Evolutionary conservation across 1,139 yeast species (phyloP).

Genomic region (Candida albicans): DNA sequence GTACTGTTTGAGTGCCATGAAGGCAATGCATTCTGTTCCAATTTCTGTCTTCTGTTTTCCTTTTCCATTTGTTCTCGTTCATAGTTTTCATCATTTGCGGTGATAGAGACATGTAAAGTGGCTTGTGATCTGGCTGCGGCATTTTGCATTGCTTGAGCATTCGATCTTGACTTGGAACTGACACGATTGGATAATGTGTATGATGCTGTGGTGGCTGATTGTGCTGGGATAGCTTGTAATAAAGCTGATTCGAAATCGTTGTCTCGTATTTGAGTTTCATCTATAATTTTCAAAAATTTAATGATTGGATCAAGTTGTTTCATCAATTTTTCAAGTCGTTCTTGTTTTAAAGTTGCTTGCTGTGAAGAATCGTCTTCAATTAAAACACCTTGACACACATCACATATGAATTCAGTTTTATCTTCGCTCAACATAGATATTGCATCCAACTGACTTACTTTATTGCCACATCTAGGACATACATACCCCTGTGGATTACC

Average conservation of each 20-base stretch:
- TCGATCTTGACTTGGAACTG: slow-evolving; percentile 29
- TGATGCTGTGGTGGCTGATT: slow-evolving; percentile 62
- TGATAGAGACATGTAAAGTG: slow-evolving; percentile 85
- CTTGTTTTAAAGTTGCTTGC: slow-evolving; percentile 81
- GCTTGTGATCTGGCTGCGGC: slow-evolving; percentile 57
- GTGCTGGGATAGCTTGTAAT: slow-evolving; percentile 81
- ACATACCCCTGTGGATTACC: slow-evolving; percentile 93
- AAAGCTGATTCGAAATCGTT: slow-evolving; percentile 82
- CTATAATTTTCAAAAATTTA: slow-evolving; percentile 78
- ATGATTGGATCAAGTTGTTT: slow-evolving; percentile 87
- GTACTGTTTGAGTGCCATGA: slow-evolving; percentile 95
- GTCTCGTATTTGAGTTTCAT: slow-evolving; percentile 82
- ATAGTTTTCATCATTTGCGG: slow-evolving; percentile 84
- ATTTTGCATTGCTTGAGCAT: slow-evolving; percentile 33
- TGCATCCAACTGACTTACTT: slow-evolving; percentile 86
- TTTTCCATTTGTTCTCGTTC: slow-evolving; percentile 64
- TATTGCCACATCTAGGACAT: slow-evolving; percentile 82
- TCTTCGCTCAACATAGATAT: slow-evolving; percentile 78
- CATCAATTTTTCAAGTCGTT: slow-evolving; percentile 81
- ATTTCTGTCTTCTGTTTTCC: slow-evolving; percentile 68
- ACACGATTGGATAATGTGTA: slow-evolving; percentile 50
- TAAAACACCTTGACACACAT: slow-evolving; percentile 73
- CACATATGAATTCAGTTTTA: slow-evolving; percentile 78
- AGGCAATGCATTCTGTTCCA: slow-evolving; percentile 92
- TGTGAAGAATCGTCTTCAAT: slow-evolving; percentile 87